These are phyloP conservation scores for Populus ilicifolia DNA, from an alignment of 345 rosid genomes.

Conservation along the genomic window DNA sequence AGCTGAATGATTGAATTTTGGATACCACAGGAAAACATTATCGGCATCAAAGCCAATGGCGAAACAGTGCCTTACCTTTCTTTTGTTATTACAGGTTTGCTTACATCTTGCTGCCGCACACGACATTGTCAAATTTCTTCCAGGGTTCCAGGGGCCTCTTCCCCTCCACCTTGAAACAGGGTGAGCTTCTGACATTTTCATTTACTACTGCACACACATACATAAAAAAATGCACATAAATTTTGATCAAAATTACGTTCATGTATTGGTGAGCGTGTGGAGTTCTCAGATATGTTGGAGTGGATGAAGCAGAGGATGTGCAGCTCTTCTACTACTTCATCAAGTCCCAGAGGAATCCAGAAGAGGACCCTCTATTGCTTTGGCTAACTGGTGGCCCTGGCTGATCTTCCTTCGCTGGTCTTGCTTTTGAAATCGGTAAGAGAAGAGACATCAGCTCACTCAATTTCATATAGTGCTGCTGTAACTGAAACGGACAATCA, in stretches of 20 bases:
- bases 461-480: too few species aligned
- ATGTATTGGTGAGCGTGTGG: neutral
- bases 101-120: neutral
- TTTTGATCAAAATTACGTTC: neutral
- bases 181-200: neutral
- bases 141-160: conserved; percentile 22
- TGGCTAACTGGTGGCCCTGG: conserved; percentile 33
- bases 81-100: neutral
- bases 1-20: too few species aligned
- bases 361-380: conserved; percentile 22
- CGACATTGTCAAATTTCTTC: conserved; percentile 7
- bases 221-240: too few species aligned
- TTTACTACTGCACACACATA: neutral
- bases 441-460: neutral
- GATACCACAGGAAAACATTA: too few species aligned
- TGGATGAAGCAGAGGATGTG: conserved; percentile 24
- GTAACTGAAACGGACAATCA: too few species aligned
- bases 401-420: conserved; percentile 23
- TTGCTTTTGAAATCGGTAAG: conserved; percentile 20
- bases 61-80: neutral
- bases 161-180: conserved; percentile 25
- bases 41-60: neutral
- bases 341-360: conserved; percentile 15
- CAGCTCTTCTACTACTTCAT: conserved; percentile 29
- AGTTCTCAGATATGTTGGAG: conserved; percentile 19